These are phyloP conservation scores for Gardenia jasminoides DNA, from an alignment of 257 asterid genomes.

Conservation along the genomic window DNA sequence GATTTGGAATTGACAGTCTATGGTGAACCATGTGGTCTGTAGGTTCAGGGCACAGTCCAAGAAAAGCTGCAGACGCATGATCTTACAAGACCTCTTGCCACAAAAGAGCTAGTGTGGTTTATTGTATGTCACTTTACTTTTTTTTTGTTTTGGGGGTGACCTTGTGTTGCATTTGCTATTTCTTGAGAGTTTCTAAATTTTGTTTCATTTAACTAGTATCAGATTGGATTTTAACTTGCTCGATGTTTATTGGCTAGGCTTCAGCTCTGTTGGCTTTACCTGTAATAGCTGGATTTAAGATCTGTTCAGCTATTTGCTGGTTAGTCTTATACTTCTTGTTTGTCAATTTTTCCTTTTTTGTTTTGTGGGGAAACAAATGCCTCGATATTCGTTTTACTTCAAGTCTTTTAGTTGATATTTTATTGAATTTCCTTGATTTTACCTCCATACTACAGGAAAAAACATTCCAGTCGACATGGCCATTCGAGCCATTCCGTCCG, in stretches of 20 bases:
- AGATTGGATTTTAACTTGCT: constrained; percentile 9
- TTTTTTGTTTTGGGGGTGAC: background rate
- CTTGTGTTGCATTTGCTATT: constrained; percentile 6
- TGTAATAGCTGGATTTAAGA: constrained; percentile 39
- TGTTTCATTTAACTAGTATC: background rate
- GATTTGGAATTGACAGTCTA: background rate
- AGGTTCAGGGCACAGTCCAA: constrained; percentile 70
- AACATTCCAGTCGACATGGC: constrained; percentile 32
- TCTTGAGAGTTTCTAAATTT: background rate
- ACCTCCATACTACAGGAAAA: constrained; percentile 40
- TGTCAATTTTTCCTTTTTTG: background rate
- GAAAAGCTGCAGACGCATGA: constrained; percentile 71
- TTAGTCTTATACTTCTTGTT: constrained; percentile 31
- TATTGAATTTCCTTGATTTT: background rate
- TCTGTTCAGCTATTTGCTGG: constrained; percentile 51
- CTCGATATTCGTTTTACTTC: background rate
- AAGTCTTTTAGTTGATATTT: background rate
- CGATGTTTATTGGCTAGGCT: constrained; percentile 46
- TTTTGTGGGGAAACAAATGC: background rate
- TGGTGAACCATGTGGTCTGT: constrained; percentile 24
- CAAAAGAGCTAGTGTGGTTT: constrained; percentile 84
- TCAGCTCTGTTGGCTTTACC: constrained; percentile 80
- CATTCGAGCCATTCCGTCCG: constrained; percentile 39
- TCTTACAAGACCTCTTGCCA: constrained; percentile 67
- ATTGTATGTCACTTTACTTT: constrained; percentile 43